Conservation (phyloP, 2,329 filamentous ascomycete species). For the Aureobasidium zeae region DNA sequence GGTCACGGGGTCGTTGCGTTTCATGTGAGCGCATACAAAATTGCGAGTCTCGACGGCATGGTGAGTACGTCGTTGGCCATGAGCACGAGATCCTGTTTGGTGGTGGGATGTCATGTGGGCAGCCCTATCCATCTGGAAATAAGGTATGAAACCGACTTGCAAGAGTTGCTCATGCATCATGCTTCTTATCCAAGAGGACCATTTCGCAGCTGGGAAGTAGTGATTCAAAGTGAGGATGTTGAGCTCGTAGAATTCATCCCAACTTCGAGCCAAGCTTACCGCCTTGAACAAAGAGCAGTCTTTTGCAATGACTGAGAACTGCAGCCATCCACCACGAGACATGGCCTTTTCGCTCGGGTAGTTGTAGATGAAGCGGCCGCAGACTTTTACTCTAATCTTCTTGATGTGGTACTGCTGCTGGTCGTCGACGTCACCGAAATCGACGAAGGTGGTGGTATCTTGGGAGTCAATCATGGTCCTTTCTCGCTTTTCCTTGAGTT, state of each 20-base stretch:
- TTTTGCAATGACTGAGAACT: conserved; percentile 44
- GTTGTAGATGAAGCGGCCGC: conserved; percentile 43
- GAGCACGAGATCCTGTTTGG: conserved; percentile 25
- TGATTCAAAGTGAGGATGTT: conserved; percentile 38
- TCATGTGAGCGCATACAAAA: conserved; percentile 36
- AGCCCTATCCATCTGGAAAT: conserved; percentile 28
- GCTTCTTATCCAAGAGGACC: conserved; percentile 36
- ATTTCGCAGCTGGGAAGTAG: conserved; percentile 41
- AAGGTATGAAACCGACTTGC: conserved; percentile 34
- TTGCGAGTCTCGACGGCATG: conserved; percentile 31
- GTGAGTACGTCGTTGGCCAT: conserved; percentile 27
- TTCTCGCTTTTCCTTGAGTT: conserved; percentile 18
- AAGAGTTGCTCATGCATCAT: conserved; percentile 33
- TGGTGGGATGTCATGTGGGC: conserved; percentile 24
- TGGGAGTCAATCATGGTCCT: conserved; percentile 5
- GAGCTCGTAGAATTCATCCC: conserved; percentile 43
- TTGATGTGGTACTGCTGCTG: conserved; percentile 27
- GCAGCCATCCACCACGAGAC: conserved; percentile 39
- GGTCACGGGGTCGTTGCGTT: conserved; percentile 34
- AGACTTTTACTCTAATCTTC: conserved; percentile 40
- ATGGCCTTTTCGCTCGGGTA: conserved; percentile 40
- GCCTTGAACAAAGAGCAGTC: conserved; percentile 38
- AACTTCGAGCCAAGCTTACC: conserved; percentile 41
- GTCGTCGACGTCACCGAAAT: conserved; percentile 32
- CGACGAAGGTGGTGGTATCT: conserved; percentile 23